Base-by-base conservation (phyloP, 345 rosid species). In the Arabidopsis thaliana region DNA sequence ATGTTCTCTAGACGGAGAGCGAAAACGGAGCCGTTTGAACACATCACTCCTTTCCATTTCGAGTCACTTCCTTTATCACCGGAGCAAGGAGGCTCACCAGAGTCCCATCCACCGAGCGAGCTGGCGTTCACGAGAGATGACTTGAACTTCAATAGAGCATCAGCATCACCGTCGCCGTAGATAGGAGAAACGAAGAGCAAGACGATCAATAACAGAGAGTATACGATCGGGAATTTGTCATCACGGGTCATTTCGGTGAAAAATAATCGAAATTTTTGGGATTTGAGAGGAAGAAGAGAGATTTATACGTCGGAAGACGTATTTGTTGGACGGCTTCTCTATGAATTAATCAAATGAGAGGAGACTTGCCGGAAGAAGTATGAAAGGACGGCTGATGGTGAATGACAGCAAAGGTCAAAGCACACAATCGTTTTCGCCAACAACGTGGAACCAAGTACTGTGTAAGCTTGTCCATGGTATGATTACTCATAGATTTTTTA, bases 31-130 rank as follows among this genome's bases (percentile, higher is more conserved):
- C 89, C 83, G 9, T 80, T 67, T 0, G 16, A 37, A 76, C 98
- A 93, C 22, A 53, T 70, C 36, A 93, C 60, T 4, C 96, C 98
- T 0, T 40, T 65, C 98, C 97, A 93, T 6, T 52, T 72, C 0
- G 81, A 24, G 11, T 30, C 3, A 44, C 63, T 37, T 23, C 76
- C 78, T 59, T 36, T 72, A 6, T 16, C 22, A 0, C 36, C 67
- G 77, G 87, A 84, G 3, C 91, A 90, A 42, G 73, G 67, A 0
- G 73, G 36, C 0, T 58, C 71, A 3, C 83, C 12, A 1, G 14
- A 48, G n/a, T 57, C 36, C 97, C 98, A 91, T 37, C 67, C 58
- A 11, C 9, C 5, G 2, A 93, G 77, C 0, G 37, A 36, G 3
- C 75, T 38, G 42, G 58, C 33, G 40, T 84, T 80, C 2, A 70